Evolutionary conservation across 441 rosid species (phyloP).

Genomic region (Bruguiera hainesii): DNA sequence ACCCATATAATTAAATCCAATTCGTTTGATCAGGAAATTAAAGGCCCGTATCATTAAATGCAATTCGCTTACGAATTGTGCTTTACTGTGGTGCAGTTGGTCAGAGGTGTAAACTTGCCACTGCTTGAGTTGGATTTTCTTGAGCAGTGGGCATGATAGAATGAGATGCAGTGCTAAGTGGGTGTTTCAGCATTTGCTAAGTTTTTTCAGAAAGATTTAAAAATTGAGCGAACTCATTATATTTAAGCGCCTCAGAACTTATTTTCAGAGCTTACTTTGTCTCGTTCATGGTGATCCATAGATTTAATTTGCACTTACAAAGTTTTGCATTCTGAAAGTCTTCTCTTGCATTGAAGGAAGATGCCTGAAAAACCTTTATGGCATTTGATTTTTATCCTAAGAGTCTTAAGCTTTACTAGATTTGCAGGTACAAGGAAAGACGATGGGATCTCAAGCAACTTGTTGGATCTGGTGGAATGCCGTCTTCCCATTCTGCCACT

Average conservation of each 20-base stretch:
- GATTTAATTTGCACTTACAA: not conserved
- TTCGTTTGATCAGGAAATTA: not conserved
- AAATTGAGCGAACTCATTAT: no score
- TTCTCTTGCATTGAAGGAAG: not conserved
- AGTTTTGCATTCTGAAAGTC: not conserved
- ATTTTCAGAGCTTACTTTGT: no score
- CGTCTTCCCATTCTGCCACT: constrained; percentile 97
- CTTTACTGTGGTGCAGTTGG: not conserved
- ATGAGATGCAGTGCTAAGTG: not conserved
- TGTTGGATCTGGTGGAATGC: constrained; percentile 98
- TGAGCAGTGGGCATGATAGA: not conserved
- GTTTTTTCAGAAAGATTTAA: no score
- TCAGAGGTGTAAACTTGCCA: not conserved
- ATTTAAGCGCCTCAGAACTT: no score
- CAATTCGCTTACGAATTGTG: not conserved
- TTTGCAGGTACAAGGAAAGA: constrained; percentile 85
- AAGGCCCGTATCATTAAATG: not conserved
- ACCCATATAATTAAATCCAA: not conserved
- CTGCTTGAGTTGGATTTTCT: not conserved
- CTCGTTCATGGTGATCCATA: no score
- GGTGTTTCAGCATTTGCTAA: not conserved
- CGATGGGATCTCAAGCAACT: constrained; percentile 87
- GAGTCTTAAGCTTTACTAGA: constrained; percentile 42
- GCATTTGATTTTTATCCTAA: constrained; percentile 23
- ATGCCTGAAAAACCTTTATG: no score